phyloP scores from a whole-genome alignment of 371 early-diverging fungal genomes.

The Capillidium heterosporum region DNA sequence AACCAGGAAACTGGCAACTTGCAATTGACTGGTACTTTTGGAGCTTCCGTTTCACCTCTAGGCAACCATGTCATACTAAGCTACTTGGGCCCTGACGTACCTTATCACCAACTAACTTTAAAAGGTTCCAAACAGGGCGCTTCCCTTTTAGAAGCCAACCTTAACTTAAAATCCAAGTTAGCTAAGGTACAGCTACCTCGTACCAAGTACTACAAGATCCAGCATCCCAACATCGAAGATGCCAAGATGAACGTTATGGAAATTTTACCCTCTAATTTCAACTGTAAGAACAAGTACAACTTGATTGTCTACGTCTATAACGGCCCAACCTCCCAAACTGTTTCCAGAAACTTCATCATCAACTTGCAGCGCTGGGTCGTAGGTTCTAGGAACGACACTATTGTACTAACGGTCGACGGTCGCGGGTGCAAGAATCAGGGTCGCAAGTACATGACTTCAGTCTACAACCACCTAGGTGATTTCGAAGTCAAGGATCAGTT shows the following conservation, averaged over 20 bases:
- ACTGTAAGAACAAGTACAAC: constrained; percentile 50
- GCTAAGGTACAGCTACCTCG: constrained; percentile 31
- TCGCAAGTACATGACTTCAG: constrained; percentile 51
- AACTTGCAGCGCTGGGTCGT: constrained; percentile 10
- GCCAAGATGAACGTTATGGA: constrained; percentile 54
- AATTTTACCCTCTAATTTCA: constrained; percentile 66
- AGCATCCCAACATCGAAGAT: neutral
- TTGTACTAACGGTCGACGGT: constrained; percentile 17
- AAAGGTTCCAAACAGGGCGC: constrained; percentile 9
- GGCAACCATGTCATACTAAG: constrained; percentile 48
- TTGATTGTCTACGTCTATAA: constrained; percentile 81
- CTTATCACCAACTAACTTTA: constrained; percentile 16
- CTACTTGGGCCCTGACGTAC: constrained; percentile 76
- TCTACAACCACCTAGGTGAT: constrained; percentile 60
- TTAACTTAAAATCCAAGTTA: constrained; percentile 16
- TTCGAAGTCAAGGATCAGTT: constrained; percentile 74
- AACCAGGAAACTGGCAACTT: constrained; percentile 16
- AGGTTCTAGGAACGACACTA: constrained; percentile 14
- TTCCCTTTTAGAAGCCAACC: neutral
- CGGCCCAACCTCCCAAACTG: constrained; percentile 81
- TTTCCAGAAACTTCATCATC: constrained; percentile 40
- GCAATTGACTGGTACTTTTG: constrained; percentile 38
- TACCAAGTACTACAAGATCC: constrained; percentile 3
- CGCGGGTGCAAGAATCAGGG: constrained; percentile 40
- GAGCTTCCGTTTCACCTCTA: constrained; percentile 49